Base-by-base conservation (phyloP, 2,329 filamentous ascomycete species). In the Apiospora marii region DNA sequence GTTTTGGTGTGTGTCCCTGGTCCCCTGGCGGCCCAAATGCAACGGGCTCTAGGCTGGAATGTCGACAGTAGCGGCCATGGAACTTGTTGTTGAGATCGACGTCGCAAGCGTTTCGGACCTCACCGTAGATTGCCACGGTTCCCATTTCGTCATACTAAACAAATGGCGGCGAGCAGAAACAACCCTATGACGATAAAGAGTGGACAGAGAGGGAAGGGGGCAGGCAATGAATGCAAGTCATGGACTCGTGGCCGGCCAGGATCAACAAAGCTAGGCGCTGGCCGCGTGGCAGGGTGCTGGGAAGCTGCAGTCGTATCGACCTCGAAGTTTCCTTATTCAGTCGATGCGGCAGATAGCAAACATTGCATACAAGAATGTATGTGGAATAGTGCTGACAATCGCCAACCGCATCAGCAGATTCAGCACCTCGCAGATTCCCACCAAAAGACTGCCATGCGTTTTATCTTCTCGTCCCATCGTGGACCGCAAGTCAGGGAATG, bases 321-420 rank as follows among this genome's bases (percentile, higher is more conserved):
- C 30, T 41, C 30, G 27, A 64, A 64, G 53, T 64, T 64, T n/a
- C 53, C 53, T 64, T 64, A 64, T 64, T 64, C 53, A 41, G 53
- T 64, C 53, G 30, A 37, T 64, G 53, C 53, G 30, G 53, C 53
- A 22, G 53, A 7, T 37, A 6, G 19, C 30, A 41, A 10, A 5
- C 6, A 41, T n/a, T n/a, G n/a, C n/a, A n/a, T n/a, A n/a, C n/a
- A n/a, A n/a, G n/a, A n/a, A n/a, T n/a, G 37, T 41, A 10, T 7
- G 37, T 41, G 37, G 10, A 10, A 41, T 41, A 10, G 37, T 41
- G 30, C 27, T 64, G 53, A 13, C 53, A 34, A 30, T 13, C 14
- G 22, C 27, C 27, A 30, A 27, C 24, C 34, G 30, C 53, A 64
- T 64, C 30, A 27, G 53, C 53, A 64, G 13, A 14, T 44, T 44